phyloP scores from a whole-genome alignment of 345 rosid species.

The Triadica sebifera region DNA sequence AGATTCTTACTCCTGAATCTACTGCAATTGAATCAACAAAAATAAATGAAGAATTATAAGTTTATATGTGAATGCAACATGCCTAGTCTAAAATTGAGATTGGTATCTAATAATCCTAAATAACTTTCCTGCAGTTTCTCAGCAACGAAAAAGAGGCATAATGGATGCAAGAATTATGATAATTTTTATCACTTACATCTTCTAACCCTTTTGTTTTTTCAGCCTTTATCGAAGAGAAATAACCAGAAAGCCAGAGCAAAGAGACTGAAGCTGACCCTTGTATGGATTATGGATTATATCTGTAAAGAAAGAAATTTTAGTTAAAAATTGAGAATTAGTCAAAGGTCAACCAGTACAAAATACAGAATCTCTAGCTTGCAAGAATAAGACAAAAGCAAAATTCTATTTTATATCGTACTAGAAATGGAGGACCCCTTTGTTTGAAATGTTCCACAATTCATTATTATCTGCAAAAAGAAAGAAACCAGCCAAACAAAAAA shows the following conservation, averaged over 20 bases:
- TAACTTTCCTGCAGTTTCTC: neutral
- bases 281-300: neutral
- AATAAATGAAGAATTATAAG: too few species aligned
- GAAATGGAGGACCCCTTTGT: too few species aligned
- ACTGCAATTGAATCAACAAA: too few species aligned
- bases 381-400: neutral
- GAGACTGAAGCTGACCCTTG: neutral
- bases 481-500: neutral
- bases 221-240: neutral
- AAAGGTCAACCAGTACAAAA: constrained; percentile 1
- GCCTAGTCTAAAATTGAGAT: neutral
- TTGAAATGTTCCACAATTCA: too few species aligned
- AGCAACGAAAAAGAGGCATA: constrained; percentile 1
- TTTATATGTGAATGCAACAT: too few species aligned
- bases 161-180: neutral
- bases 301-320: neutral
- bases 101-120: too few species aligned
- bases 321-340: neutral
- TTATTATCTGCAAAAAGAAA: too few species aligned
- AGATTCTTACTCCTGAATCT: neutral
- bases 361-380: neutral
- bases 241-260: neutral
- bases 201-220: too few species aligned
- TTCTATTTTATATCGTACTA: neutral
- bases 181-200: too few species aligned